These are phyloP conservation scores for Hyphochytrium catenoides DNA, from an alignment of 352 stramenopile species.

Conservation along the genomic window DNA sequence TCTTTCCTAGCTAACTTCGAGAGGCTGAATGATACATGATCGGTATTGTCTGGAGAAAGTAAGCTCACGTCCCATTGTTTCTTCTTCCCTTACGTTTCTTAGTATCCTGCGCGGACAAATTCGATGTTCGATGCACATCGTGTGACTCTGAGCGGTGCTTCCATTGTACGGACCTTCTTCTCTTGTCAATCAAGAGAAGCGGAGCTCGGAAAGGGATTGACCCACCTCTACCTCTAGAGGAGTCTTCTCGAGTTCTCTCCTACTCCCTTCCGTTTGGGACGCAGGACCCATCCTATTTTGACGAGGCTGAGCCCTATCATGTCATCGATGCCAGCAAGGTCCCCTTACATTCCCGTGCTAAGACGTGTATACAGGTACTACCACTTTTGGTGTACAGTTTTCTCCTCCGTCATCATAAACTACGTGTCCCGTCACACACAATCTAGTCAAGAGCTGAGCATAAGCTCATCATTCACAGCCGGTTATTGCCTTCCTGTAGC, in stretches of 20 bases:
- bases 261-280: constrained; percentile 69
- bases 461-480: constrained; percentile 20
- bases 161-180: constrained; percentile 59
- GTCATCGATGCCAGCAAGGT: no score
- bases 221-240: constrained; percentile 57
- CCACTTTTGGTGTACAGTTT: no score
- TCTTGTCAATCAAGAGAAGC: constrained; percentile 71
- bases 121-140: constrained; percentile 69
- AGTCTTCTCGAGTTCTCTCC: constrained; percentile 62
- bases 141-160: constrained; percentile 51
- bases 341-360: no score
- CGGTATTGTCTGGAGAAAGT: no score
- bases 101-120: constrained; percentile 51
- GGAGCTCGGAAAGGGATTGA: constrained; percentile 30
- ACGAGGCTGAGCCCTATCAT: constrained; percentile 71
- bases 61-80: no score
- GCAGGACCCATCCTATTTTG: constrained; percentile 61
- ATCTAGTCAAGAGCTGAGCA: constrained; percentile 14
- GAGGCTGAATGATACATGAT: no score
- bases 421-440: constrained; percentile 11
- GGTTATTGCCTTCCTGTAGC: no score
- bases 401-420: constrained; percentile 11
- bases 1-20: no score
- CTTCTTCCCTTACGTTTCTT: no score
- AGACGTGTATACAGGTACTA: no score